phyloP scores from a whole-genome alignment of 139 green algal genomes.

The Auxenochlorella pyrenoidosa region DNA sequence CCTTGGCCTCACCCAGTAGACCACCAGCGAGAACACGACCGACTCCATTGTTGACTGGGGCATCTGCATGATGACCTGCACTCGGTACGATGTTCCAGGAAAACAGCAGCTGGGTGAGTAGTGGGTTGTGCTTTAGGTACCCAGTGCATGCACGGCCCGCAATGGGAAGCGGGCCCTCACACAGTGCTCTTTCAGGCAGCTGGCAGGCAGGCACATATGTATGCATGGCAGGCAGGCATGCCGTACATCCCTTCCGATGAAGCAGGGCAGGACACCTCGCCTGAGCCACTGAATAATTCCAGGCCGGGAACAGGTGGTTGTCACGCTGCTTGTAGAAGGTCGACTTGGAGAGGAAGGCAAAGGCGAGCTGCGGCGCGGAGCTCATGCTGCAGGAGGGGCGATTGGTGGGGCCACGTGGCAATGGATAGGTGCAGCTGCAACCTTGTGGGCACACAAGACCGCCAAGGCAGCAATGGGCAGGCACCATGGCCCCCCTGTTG shows the following conservation, averaged over 20 bases:
- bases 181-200: too few relatives aligned
- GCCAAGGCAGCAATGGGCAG: background rate
- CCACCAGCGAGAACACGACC: constrained; percentile 58
- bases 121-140: too few relatives aligned
- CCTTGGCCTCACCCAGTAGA: constrained; percentile 69
- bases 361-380: constrained; percentile 9
- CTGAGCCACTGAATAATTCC: too few relatives aligned
- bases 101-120: too few relatives aligned
- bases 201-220: too few relatives aligned
- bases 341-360: background rate
- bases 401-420: too few relatives aligned
- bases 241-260: too few relatives aligned
- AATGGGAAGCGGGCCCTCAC: too few relatives aligned
- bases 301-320: constrained; percentile 71
- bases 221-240: background rate
- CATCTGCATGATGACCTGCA: constrained; percentile 50
- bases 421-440: too few relatives aligned
- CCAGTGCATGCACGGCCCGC: too few relatives aligned
- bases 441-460: too few relatives aligned
- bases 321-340: constrained; percentile 88
- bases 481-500: background rate
- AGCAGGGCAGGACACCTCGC: background rate
- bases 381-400: background rate
- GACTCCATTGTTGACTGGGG: constrained; percentile 65
- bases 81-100: too few relatives aligned